These are phyloP conservation scores for Misopates orontium DNA, from an alignment of 257 asterid genomes.

Conservation along the genomic window DNA sequence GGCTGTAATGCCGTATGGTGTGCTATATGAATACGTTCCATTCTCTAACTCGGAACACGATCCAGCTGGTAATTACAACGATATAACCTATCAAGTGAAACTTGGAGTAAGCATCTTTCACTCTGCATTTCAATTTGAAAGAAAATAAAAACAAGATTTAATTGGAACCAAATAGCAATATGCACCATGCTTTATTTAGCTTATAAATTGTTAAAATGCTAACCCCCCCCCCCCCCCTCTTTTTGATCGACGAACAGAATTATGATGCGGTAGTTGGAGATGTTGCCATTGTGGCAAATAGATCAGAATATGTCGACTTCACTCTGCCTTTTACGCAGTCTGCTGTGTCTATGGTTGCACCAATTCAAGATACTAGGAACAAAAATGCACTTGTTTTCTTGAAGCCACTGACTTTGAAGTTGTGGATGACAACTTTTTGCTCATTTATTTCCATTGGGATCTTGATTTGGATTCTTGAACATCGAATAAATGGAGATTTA, in stretches of 20 bases:
- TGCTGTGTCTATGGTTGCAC: constrained; percentile 48
- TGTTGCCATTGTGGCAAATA: constrained; percentile 43
- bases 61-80: constrained; percentile 9
- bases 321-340: constrained; percentile 53
- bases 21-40: constrained; percentile 6
- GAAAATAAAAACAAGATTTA: no score
- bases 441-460: constrained; percentile 42
- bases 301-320: constrained; percentile 54
- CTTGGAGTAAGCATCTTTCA: constrained; percentile 9
- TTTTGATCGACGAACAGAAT: constrained; percentile 22
- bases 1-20: constrained; percentile 2
- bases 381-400: constrained; percentile 40
- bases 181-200: no score
- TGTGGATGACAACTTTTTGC: constrained; percentile 47
- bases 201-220: no score
- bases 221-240: no score
- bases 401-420: constrained; percentile 52
- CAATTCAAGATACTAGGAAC: constrained; percentile 24
- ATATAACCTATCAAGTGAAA: constrained; percentile 13
- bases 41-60: not conserved
- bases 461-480: constrained; percentile 52
- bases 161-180: no score
- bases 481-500: constrained; percentile 44
- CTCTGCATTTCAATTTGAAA: no score
- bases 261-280: constrained; percentile 54